A percentile compares a stretch with the other conserved stretches of the same genome.
These are phyloP conservation scores for Yarrowia alimentaria DNA, from an alignment of 805 yeast genomes.

Conservation along the genomic window DNA sequence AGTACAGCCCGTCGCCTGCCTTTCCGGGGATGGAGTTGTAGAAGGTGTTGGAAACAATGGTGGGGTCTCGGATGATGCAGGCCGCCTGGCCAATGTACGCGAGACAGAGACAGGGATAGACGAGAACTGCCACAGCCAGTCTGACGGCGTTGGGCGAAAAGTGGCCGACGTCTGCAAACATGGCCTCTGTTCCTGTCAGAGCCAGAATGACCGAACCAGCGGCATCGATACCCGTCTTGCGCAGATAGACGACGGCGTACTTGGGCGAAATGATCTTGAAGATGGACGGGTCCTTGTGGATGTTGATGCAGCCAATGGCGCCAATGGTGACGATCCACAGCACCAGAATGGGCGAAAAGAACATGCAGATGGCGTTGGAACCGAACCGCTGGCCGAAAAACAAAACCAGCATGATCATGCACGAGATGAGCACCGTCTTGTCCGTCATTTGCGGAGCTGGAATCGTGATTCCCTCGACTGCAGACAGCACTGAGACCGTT, in stretches of 20 bases:
- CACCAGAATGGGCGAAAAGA: constrained; percentile 56
- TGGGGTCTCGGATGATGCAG: background rate
- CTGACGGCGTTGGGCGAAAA: constrained; percentile 53
- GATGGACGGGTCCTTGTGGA: constrained; percentile 44
- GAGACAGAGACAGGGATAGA: constrained; percentile 53
- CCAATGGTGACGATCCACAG: constrained; percentile 51
- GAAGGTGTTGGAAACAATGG: constrained; percentile 21
- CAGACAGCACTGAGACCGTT: constrained; percentile 59
- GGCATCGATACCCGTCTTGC: constrained; percentile 41
- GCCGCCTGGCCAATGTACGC: constrained; percentile 61
- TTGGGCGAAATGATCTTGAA: constrained; percentile 52
- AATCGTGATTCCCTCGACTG: constrained; percentile 55
- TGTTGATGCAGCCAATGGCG: constrained; percentile 49
- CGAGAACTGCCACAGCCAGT: constrained; percentile 46
- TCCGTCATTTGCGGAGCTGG: constrained; percentile 48
- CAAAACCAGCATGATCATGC: constrained; percentile 47
- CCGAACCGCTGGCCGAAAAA: constrained; percentile 53
- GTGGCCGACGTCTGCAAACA: constrained; percentile 64
- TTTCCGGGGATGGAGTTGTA: constrained; percentile 20
- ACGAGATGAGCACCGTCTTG: constrained; percentile 49
- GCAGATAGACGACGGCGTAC: constrained; percentile 49
- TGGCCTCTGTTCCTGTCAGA: constrained; percentile 60
- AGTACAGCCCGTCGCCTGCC: constrained; percentile 11
- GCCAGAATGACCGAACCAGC: constrained; percentile 54
- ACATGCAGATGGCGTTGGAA: constrained; percentile 47